These are phyloP conservation scores for Trichoderma koningii DNA, from an alignment of 2,329 filamentous ascomycete genomes.

Conservation along the genomic window DNA sequence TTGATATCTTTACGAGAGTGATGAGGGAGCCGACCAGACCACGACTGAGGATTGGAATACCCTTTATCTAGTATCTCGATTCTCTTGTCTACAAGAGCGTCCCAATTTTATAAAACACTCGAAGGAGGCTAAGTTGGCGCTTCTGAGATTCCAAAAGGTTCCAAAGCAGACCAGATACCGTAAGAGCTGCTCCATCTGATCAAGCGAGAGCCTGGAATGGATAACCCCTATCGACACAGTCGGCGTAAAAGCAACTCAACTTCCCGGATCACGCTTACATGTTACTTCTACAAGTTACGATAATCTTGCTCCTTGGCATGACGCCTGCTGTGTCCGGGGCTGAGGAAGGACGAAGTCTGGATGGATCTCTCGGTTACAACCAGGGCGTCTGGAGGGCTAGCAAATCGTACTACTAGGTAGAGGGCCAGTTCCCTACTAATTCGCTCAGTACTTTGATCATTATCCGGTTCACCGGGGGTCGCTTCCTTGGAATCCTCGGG, in stretches of 20 bases:
- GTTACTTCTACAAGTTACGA: background rate
- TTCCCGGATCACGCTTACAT: background rate
- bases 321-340: constrained; percentile 4
- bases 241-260: constrained; percentile 3
- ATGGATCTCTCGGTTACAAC: constrained; percentile 10
- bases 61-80: background rate
- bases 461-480: background rate
- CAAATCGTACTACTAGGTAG: background rate
- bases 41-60: background rate
- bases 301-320: constrained; percentile 2
- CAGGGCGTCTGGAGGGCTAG: background rate
- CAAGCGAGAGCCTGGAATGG: background rate
- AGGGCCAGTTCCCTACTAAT: background rate
- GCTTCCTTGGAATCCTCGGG: background rate
- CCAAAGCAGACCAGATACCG: background rate
- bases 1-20: background rate
- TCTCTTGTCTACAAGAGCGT: background rate
- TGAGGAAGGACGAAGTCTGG: background rate
- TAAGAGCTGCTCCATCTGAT: background rate
- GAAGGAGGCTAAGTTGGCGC: background rate
- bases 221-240: background rate
- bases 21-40: background rate
- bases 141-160: background rate
- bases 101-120: constrained; percentile 6
- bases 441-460: background rate